Evolutionary conservation across 2,329 filamentous ascomycete species (phyloP).

Genomic region (Trichoderma atrobrunneum): DNA sequence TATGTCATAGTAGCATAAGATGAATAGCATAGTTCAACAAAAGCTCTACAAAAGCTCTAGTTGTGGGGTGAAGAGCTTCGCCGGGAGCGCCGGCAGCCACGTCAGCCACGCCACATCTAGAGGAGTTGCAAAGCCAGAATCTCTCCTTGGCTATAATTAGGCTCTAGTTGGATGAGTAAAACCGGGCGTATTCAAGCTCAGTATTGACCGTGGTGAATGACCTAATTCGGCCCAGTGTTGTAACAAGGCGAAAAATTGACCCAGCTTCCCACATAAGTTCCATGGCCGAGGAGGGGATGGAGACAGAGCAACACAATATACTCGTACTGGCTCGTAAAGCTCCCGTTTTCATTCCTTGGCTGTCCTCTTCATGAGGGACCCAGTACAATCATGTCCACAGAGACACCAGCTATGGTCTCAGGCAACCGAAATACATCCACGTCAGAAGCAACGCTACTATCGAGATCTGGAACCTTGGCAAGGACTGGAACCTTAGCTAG

Average conservation of each 20-base stretch:
- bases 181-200: not conserved
- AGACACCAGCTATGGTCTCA: not conserved
- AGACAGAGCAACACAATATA: not conserved
- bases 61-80: not conserved
- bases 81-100: not conserved
- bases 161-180: not conserved
- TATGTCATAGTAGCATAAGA: not conserved
- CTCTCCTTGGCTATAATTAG: not conserved
- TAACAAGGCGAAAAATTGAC: not conserved
- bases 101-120: not conserved
- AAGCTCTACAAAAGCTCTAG: not conserved
- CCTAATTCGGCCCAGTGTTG: not conserved
- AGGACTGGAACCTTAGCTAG: not conserved
- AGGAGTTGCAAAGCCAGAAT: not conserved
- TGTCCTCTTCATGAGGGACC: not conserved
- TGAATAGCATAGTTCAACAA: not conserved
- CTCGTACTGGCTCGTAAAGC: not conserved
- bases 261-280: not conserved
- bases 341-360: not conserved
- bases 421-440: not conserved
- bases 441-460: not conserved
- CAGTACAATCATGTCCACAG: not conserved
- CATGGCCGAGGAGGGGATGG: not conserved
- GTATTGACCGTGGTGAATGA: not conserved
- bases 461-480: not conserved